Conservation (phyloP, 805 yeast species). For the Nakazawaea populi region DNA sequence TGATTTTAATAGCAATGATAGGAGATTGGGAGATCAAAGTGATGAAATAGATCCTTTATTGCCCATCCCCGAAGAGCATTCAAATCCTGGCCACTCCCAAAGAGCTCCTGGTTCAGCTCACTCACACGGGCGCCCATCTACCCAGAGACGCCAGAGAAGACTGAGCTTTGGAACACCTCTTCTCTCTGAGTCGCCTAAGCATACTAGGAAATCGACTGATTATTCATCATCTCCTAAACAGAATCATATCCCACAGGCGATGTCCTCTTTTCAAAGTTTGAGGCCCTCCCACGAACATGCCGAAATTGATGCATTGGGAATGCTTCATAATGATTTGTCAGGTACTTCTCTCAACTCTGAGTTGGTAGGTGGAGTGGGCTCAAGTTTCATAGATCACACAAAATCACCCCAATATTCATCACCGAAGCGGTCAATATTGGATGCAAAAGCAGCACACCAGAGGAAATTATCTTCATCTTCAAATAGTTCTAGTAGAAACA, state of each 20-base stretch:
- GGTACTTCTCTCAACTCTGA: conserved; percentile 12
- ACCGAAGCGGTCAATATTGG: neutral
- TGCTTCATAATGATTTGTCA: conserved; percentile 20
- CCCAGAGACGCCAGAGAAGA: conserved; percentile 2
- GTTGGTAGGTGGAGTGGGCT: conserved; percentile 11
- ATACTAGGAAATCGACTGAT: neutral
- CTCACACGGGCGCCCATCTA: neutral
- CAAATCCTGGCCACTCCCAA: neutral
- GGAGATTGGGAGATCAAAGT: neutral
- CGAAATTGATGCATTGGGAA: conserved; percentile 23
- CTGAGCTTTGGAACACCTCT: conserved; percentile 9
- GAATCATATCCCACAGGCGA: neutral
- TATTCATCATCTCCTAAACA: neutral
- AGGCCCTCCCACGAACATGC: conserved; percentile 10
- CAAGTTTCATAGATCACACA: conserved; percentile 20
- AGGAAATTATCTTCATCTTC: conserved; percentile 1
- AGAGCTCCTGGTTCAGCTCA: neutral
- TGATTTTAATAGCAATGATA: neutral
- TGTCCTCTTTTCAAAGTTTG: neutral
- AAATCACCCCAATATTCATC: conserved; percentile 1
- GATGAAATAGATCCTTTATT: conserved; percentile 7
- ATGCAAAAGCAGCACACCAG: conserved; percentile 9
- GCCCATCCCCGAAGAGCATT: conserved; percentile 2
- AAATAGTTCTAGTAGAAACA: neutral
- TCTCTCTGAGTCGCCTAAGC: conserved; percentile 1